Evolutionary conservation across 140 eudicot genomes (phyloP), one percentile per base, ranked within the genome.

Genomic region (Stevia rebaudiana): DNA sequence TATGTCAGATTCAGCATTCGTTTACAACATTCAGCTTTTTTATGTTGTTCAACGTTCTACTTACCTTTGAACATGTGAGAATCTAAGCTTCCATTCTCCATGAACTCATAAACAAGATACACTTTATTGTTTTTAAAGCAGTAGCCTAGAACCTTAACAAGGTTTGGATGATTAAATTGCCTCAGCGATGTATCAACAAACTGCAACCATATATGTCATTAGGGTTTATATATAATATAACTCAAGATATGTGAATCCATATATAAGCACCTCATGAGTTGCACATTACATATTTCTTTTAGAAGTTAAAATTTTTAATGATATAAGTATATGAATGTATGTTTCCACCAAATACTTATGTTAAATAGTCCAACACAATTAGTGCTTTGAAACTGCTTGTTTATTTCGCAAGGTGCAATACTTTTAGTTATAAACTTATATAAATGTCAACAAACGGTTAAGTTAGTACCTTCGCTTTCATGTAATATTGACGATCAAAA

Each of bases 61-160:
- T 21, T 50, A 50, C 57, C 10, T 21, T 6, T 50, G 57, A 50
- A 22, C 31, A 50, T 3, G 33, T 50, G 31, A 21, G 31, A n/a
- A n/a, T n/a, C n/a, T n/a, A n/a, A n/a, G n/a, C n/a, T n/a, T n/a
- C n/a, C n/a, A n/a, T n/a, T n/a, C 57, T 21, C 57, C 57, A 50
- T 50, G 15, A 50, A 50, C 10, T 50, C 57, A 21, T 50, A 50
- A 10, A 50, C 11, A 50, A 50, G 57, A 21, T 9, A 50, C 16
- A 50, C 0, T 22, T 22, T 9, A 19, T 11, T 9, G 15, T 50
- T 15, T 22, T 21, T 15, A 9, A 50, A 50, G 33, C 57, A 50
- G 57, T 21, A 50, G 57, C 57, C 57, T 50, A 50, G 57, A 22
- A 22, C 16, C 57, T 50, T 50, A 50, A 50, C 57, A 50, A 50